These are phyloP conservation scores for Crinitomyces ghanaensis DNA, from an alignment of 805 yeast genomes.

Conservation along the genomic window DNA sequence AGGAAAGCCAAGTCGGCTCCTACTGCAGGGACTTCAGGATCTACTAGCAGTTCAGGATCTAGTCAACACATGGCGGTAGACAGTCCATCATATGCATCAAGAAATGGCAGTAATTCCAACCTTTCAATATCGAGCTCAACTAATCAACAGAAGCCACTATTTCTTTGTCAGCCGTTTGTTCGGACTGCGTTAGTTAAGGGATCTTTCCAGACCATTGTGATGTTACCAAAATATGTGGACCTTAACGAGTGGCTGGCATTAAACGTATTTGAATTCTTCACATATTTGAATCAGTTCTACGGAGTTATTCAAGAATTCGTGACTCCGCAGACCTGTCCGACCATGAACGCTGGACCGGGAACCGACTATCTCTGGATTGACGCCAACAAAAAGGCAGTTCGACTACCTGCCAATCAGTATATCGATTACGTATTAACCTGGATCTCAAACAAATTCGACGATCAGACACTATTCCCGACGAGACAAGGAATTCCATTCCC, in stretches of 20 bases:
- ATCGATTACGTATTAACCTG: constrained; percentile 86
- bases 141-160: constrained; percentile 39
- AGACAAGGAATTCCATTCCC: constrained; percentile 84
- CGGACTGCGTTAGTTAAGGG: constrained; percentile 94
- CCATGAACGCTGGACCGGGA: constrained; percentile 93
- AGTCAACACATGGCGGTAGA: constrained; percentile 2
- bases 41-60: constrained; percentile 1
- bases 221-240: constrained; percentile 89
- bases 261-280: constrained; percentile 80
- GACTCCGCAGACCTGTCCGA: constrained; percentile 78
- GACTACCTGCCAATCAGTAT: constrained; percentile 85
- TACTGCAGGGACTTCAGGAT: constrained; percentile 5
- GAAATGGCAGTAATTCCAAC: too few relatives aligned
- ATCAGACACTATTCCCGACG: constrained; percentile 85
- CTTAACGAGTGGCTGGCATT: constrained; percentile 92
- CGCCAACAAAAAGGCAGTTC: constrained; percentile 63
- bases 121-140: not conserved
- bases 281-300: constrained; percentile 75
- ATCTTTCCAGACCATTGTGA: constrained; percentile 90
- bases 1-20: constrained; percentile 33
- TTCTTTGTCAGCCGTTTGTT: constrained; percentile 85
- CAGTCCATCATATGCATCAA: not conserved
- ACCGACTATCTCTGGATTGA: constrained; percentile 89
- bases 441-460: constrained; percentile 80
- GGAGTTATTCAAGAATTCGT: constrained; percentile 86